A percentile compares a stretch with the other conserved stretches of the same genome.
These are phyloP conservation scores for Scutellaria minor DNA, from an alignment of 257 asterid genomes.

Conservation along the genomic window DNA sequence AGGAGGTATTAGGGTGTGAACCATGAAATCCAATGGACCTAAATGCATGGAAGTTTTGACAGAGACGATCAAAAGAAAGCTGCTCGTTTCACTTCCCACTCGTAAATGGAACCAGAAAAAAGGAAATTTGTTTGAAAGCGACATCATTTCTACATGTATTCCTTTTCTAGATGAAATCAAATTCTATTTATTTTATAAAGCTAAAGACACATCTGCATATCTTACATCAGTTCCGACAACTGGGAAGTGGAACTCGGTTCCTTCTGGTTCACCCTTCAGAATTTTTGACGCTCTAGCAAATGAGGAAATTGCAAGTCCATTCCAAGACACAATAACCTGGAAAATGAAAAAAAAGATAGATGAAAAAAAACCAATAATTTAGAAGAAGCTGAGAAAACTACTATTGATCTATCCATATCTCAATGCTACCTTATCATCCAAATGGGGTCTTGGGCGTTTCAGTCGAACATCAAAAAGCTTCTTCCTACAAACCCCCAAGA, in stretches of 20 bases:
- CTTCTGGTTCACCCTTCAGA: conserved; percentile 71
- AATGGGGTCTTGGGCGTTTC: conserved; percentile 80
- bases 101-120: too few species aligned
- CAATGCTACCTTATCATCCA: conserved; percentile 85
- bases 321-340: conserved; percentile 97
- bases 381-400: background rate
- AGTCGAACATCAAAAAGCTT: conserved; percentile 68
- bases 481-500: conserved; percentile 63
- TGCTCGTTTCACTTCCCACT: too few species aligned
- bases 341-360: conserved; percentile 20
- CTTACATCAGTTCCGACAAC: conserved; percentile 74
- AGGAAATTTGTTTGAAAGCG: too few species aligned
- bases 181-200: too few species aligned
- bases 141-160: too few species aligned
- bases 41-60: too few species aligned
- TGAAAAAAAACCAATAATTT: background rate
- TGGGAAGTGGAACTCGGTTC: conserved; percentile 69
- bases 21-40: too few species aligned
- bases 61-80: too few species aligned
- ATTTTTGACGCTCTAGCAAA: conserved; percentile 91
- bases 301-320: conserved; percentile 88
- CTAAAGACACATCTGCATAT: background rate
- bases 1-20: background rate
- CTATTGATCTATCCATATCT: background rate
- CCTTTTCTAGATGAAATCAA: too few species aligned